phyloP scores from a whole-genome alignment of 371 early-diverging fungal genomes.

The Mucor saturninus region DNA sequence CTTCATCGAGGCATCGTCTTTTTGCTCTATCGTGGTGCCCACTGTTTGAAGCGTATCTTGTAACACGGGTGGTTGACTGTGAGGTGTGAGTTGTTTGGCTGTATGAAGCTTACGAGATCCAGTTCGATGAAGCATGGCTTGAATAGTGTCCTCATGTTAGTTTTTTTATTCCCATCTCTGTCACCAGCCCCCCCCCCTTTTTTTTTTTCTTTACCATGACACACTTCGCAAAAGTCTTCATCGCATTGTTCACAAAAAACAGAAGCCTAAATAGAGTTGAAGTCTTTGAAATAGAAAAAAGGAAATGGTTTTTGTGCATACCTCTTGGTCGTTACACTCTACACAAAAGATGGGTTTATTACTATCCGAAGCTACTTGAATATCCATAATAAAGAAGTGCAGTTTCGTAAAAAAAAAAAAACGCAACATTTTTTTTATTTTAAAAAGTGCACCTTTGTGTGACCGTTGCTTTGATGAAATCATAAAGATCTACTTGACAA shows the following conservation, averaged over 20 bases:
- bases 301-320: not conserved
- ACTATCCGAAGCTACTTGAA: slow-evolving; percentile 20
- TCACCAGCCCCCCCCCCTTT: too few species aligned
- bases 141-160: too few species aligned
- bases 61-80: not conserved
- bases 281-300: not conserved
- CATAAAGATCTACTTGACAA: too few species aligned
- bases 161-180: not conserved
- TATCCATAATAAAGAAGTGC: slow-evolving; percentile 9
- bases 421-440: not conserved
- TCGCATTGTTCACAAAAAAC: slow-evolving; percentile 81
- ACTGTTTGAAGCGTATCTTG: not conserved
- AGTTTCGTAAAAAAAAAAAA: not conserved
- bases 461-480: too few species aligned
- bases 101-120: slow-evolving; percentile 53
- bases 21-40: slow-evolving; percentile 3
- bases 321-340: slow-evolving; percentile 82
- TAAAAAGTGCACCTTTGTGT: not conserved
- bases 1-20: slow-evolving; percentile 23
- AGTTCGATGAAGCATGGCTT: slow-evolving; percentile 61
- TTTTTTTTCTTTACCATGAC: slow-evolving; percentile 56
- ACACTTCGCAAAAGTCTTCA: slow-evolving; percentile 93
- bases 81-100: slow-evolving; percentile 31
- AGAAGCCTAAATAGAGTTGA: slow-evolving; percentile 45
- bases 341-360: slow-evolving; percentile 70